Percentiles rank a stretch among this genome's conserved stretches.
Evolutionary conservation across 1,284 basidiomycete genomes (phyloP).

Genomic region (Sutorius eximius): DNA sequence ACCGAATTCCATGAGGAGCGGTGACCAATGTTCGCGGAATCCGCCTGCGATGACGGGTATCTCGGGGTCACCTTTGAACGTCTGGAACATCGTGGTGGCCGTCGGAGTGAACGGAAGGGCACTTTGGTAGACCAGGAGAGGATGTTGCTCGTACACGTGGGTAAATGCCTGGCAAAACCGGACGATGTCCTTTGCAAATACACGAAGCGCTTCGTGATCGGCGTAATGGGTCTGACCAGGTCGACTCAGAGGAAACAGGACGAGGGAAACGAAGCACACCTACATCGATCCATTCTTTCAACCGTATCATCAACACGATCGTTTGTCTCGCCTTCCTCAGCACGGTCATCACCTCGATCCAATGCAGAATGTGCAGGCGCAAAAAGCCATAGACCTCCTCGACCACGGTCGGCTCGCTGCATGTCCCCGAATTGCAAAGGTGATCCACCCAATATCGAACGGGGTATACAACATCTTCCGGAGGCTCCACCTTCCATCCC

Average conservation of each 20-base stretch:
- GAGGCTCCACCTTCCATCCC: slow-evolving; percentile 16
- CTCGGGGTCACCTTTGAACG: slow-evolving; percentile 28
- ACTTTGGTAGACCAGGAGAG: slow-evolving; percentile 35
- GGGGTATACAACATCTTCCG: slow-evolving; percentile 28
- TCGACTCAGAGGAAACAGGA: slow-evolving; percentile 2
- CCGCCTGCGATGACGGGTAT: slow-evolving; percentile 29
- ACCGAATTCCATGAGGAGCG: slow-evolving; percentile 33
- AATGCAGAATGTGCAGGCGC: slow-evolving; percentile 31
- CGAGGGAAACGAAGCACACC: slow-evolving; percentile 1
- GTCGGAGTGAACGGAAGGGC: slow-evolving; percentile 37
- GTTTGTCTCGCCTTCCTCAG: slow-evolving; percentile 35
- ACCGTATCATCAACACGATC: slow-evolving; percentile 26
- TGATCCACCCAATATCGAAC: slow-evolving; percentile 32
- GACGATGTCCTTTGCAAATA: slow-evolving; percentile 26
- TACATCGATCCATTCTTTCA: slow-evolving; percentile 32
- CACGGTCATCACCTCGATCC: slow-evolving; percentile 34
- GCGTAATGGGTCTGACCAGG: slow-evolving; percentile 13
- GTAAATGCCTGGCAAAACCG: slow-evolving; percentile 35
- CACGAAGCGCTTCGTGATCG: slow-evolving; percentile 17
- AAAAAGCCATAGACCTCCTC: slow-evolving; percentile 24
- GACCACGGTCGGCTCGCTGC: slow-evolving; percentile 1
- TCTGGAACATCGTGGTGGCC: slow-evolving; percentile 22
- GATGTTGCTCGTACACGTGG: slow-evolving; percentile 35
- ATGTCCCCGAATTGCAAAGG: slow-evolving; percentile 18
- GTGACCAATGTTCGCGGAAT: slow-evolving; percentile 34